Base-by-base conservation (phyloP, 331 rosid species). In the Ulmus americana region DNA sequence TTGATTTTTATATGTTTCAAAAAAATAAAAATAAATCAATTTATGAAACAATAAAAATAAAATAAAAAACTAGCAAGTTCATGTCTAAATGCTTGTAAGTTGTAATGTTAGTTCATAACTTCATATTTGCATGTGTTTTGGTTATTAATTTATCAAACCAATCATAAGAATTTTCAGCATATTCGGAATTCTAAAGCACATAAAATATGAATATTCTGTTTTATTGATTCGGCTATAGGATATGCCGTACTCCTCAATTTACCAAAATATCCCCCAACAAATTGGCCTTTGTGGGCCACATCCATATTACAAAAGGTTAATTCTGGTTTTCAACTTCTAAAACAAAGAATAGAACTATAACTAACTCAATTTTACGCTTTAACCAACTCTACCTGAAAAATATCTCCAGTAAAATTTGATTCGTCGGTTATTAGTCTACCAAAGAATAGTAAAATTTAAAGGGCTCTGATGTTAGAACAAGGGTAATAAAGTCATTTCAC, bases 141-240 rank as follows among this genome's bases (percentile, higher is more conserved):
- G 42, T 46, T 12, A 55, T 40, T 46, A 55, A 39, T 41, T 47
- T 28, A 41, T 49, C 67, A 76, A 66, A 64, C 40, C 76, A 72
- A 74, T 59, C 59, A 75, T 60, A 7, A n/a, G 65, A 61, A 47
- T 43, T 55, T 39, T 43, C n/a, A 74, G 97, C 90, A 88, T 88
- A 86, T 91, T 88, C 96, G 70, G 56, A 7, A 5, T 40, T 46
- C 40, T 46, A 22, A 59, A 63, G 85, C 77, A 80, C 82, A 73
- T 70, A 61, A 62, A 39, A 51, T 13, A 48, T 73, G 97, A 90
- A 88, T 91, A 91, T 91, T 88, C 97, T 71, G 69, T 66, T 74
- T 70, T 61, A 16, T 47, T 45, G 50, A 70, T 74, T 69, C 82
- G 62, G 16, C 65, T n/a, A 22, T 45, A 59, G 90, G 56, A 76